Evolutionary conservation across 2,329 filamentous ascomycete species (phyloP).

Genomic region (Dothidotthia symphoricarpi): DNA sequence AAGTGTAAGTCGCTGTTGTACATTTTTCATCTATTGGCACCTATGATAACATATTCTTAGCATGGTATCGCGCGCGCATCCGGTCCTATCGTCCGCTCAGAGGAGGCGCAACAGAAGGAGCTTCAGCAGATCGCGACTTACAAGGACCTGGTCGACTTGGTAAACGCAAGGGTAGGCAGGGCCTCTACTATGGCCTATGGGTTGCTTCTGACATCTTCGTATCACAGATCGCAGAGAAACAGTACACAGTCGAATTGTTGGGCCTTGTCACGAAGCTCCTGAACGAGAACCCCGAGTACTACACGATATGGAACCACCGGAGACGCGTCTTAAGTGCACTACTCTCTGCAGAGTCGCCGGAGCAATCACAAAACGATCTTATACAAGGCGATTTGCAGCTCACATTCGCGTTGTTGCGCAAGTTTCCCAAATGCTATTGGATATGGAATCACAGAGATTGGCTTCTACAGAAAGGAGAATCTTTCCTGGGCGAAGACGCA

Average conservation of each 20-base stretch:
- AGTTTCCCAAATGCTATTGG: constrained; percentile 98
- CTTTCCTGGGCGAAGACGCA: constrained; percentile 55
- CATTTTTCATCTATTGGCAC: not conserved
- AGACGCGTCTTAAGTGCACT: constrained; percentile 67
- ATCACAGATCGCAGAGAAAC: constrained; percentile 44
- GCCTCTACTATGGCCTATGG: not conserved
- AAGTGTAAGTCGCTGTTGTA: constrained; percentile 45
- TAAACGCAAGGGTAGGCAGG: constrained; percentile 61
- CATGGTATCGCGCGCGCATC: constrained; percentile 73
- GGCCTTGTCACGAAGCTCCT: constrained; percentile 70
- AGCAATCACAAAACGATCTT: constrained; percentile 48
- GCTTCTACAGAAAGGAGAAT: constrained; percentile 71
- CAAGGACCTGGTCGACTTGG: constrained; percentile 65
- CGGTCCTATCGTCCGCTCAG: constrained; percentile 58
- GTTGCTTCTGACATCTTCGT: constrained; percentile 1
- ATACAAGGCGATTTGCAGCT: constrained; percentile 76
- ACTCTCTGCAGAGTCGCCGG: constrained; percentile 42
- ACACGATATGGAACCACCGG: constrained; percentile 87
- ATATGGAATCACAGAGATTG: constrained; percentile 96
- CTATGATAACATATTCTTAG: constrained; percentile 47
- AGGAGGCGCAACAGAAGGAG: constrained; percentile 70
- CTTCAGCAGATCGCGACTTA: constrained; percentile 74
- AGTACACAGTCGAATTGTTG: constrained; percentile 59
- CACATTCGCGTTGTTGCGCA: constrained; percentile 76
- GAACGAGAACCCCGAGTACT: constrained; percentile 80